phyloP scores from a whole-genome alignment of 352 stramenopile species.

The Phytophthora aleatoria region DNA sequence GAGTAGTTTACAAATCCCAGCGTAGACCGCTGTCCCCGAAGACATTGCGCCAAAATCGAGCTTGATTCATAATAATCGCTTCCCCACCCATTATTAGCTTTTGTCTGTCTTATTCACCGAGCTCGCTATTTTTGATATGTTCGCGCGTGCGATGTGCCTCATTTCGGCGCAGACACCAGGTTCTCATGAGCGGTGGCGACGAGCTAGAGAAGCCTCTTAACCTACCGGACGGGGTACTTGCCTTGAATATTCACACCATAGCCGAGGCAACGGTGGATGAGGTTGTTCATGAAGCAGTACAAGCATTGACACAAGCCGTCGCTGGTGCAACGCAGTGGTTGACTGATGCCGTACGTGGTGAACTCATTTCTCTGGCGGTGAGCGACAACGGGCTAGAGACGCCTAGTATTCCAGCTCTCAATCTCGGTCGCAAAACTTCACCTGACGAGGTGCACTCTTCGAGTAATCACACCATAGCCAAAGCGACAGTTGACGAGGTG shows the following conservation, averaged over 20 bases:
- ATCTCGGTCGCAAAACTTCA: background rate
- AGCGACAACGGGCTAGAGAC: background rate
- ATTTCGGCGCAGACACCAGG: constrained; percentile 13
- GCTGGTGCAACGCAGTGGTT: constrained; percentile 26
- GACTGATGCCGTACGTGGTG: constrained; percentile 8
- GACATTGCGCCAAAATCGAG: constrained; percentile 22
- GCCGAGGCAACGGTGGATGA: constrained; percentile 14
- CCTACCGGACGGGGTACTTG: constrained; percentile 11
- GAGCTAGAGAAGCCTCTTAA: constrained; percentile 7
- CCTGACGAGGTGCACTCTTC: no score
- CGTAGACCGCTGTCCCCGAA: constrained; percentile 32
- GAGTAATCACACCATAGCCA: no score
- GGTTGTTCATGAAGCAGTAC: constrained; percentile 17
- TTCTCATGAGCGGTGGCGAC: constrained; percentile 11
- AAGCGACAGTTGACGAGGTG: no score
- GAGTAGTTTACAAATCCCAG: constrained; percentile 6
- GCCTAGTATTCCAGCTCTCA: background rate
- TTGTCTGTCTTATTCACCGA: constrained; percentile 4
- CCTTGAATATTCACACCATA: constrained; percentile 10
- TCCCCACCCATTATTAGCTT: background rate
- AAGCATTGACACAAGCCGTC: constrained; percentile 22
- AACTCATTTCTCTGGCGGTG: constrained; percentile 24
- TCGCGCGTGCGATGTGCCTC: constrained; percentile 20
- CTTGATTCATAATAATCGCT: constrained; percentile 1
- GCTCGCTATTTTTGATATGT: constrained; percentile 32